Evolutionary conservation across 306 rosid genomes (phyloP).

Genomic region (Notholithocarpus densiflorus): DNA sequence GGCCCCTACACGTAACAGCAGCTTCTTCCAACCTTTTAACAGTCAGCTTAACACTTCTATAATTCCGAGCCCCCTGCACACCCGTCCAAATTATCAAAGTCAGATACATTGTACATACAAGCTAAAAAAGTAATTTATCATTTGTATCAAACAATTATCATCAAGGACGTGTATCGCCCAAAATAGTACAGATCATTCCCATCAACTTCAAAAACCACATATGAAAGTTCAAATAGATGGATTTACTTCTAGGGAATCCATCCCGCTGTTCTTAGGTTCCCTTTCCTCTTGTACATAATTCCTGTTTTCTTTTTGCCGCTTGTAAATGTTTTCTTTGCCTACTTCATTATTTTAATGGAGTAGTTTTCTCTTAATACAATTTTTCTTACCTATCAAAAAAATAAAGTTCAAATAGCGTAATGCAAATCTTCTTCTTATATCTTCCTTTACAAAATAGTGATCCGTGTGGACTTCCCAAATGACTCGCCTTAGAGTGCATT

Average conservation of each 20-base stretch:
- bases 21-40: slow-evolving; percentile 85
- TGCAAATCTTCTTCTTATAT: no score
- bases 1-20: slow-evolving; percentile 67
- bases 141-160: not conserved
- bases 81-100: not conserved
- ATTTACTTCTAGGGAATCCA: not conserved
- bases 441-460: no score
- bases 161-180: not conserved
- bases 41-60: slow-evolving; percentile 63
- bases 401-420: no score
- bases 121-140: not conserved
- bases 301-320: no score
- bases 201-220: not conserved
- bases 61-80: slow-evolving; percentile 62
- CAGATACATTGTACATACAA: not conserved
- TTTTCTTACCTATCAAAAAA: no score
- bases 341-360: no score
- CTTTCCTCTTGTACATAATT: not conserved
- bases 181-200: no score
- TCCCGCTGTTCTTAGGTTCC: not conserved
- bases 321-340: no score
- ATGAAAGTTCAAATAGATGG: not conserved
- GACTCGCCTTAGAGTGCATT: no score
- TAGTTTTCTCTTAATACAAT: no score
- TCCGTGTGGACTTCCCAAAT: accelerated